Evolutionary conservation across 2,329 filamentous ascomycete species (phyloP), one percentile per base, ranked within the genome.

Genomic region (Stachybotrys chartarum): DNA sequence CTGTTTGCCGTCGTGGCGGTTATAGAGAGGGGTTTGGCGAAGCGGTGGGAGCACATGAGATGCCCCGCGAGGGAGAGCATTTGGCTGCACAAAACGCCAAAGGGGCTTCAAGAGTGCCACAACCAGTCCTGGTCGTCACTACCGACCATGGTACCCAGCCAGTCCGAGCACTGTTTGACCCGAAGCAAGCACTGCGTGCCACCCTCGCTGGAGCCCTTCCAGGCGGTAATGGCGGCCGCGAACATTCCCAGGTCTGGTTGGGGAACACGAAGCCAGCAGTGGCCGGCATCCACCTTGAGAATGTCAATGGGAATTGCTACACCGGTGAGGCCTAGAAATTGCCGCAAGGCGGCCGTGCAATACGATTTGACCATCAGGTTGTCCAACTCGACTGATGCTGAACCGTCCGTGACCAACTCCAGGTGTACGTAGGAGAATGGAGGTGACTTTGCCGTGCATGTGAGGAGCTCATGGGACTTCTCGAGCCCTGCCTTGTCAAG

Each of bases 271-370:
- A 91, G 68, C 85, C 86, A 90, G 55, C 81, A 81, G 51, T 83
- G 75, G 6, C 65, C 63, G 1, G 72, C 76, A 3, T 81, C 71
- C 0, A 85, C 73, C 61, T 85, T 83, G 39, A 93, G 77, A 18
- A 92, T 82, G 64, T 93, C 90, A 55, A 91, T 66, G 1, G 85
- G 73, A 4, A 92, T 84, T 11, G 82, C 83, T 2, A 78, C 72
- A 11, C 90, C 90, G 0, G 82, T 84, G 17, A 83, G 71, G 18
- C 90, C 90, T 1, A 93, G 80, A 63, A 89, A 91, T 58, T 87
- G 81, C 1, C 75, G 75, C 7, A 93, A 73, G 0, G 88, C 85
- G 1, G 79, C 69, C 2, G 80, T 82, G 61, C 88, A 81, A 64
- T 88, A 85, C 0, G 83, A 75, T 39, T 82, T 82, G 17, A 81